Evolutionary conservation across 2,329 filamentous ascomycete species (phyloP), one percentile per base, ranked within the genome.

Genomic region (Claviceps sp.): DNA sequence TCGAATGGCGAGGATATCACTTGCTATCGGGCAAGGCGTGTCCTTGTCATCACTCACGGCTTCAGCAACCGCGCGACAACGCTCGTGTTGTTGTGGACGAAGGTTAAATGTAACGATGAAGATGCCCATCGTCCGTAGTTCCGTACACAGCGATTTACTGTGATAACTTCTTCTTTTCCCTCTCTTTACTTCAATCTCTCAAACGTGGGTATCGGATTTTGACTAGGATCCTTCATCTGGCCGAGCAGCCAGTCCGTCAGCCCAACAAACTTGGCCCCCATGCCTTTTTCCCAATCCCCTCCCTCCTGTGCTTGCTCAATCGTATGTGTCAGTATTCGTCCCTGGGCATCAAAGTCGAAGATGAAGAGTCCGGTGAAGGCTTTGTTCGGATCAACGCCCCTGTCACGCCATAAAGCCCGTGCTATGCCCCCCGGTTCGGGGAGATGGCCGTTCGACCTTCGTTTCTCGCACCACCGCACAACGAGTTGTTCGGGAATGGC

Each of bases 201-300:
- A 59, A 68, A 70, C 62, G 63, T 63, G 20, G 67, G 67, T 57
- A 67, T 59, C 34, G 63, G 65, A 34, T 59, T 61, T 38, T 63
- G 63, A 7, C 57, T 55, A 5, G 67, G 22, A 18, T 64, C 59
- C 44, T 59, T 63, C 58, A 90, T 84, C 49, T 85, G 85, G 2
- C 90, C 89, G 41, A 97, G 74, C 57, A 98, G 70, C 91, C 93
- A 97, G 65, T 98, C 93, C 16, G 93, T 96, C 58, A 97, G 72
- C 14, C 86, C 89, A 16, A 97, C 89, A 20, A 98, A 86, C 62
- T 84, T 87, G 22, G 87, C 84, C 26, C 87, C 81, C n/a, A 84
- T 72, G 16, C 81, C 89, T 56, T 80, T 81, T 61, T 96, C 90
- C 81, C 85, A 94, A 54, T 88, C 81, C 41, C 84, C 81, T 16